Conservation (phyloP, 2,329 filamentous ascomycete species). For the Hypoxylon rubiginosum region DNA sequence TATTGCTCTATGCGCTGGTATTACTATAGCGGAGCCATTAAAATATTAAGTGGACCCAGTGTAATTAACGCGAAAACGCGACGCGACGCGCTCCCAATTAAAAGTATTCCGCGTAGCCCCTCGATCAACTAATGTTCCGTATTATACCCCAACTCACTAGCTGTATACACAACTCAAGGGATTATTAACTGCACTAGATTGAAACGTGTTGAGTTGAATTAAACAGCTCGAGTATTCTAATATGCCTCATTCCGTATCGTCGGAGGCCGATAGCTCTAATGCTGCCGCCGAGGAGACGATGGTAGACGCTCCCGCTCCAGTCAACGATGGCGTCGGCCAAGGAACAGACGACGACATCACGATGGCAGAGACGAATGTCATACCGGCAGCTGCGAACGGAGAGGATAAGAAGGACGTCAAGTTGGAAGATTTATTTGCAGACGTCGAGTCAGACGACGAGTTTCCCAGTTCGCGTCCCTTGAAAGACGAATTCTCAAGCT, state of each 20-base stretch:
- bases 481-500: conserved; percentile 58
- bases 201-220: background rate
- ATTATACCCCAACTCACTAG: background rate
- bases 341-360: conserved; percentile 55
- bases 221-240: background rate
- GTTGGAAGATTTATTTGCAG: conserved; percentile 71
- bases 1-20: background rate
- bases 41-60: conserved; percentile 1
- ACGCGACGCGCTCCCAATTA: conserved; percentile 39
- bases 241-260: conserved; percentile 63
- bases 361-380: conserved; percentile 56
- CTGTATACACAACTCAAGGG: background rate
- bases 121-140: conserved; percentile 2
- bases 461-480: conserved; percentile 65
- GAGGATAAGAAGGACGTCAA: conserved; percentile 62
- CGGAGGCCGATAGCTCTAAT: conserved; percentile 49
- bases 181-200: background rate
- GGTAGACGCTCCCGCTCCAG: conserved; percentile 50
- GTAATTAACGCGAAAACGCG: conserved; percentile 37
- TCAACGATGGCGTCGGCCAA: conserved; percentile 50
- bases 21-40: background rate
- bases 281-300: conserved; percentile 54
- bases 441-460: conserved; percentile 72
- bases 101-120: conserved; percentile 31
- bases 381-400: conserved; percentile 26